Conservation (phyloP, 1,139 yeast genomes). For the Sugiyamaella paludigena region DNA sequence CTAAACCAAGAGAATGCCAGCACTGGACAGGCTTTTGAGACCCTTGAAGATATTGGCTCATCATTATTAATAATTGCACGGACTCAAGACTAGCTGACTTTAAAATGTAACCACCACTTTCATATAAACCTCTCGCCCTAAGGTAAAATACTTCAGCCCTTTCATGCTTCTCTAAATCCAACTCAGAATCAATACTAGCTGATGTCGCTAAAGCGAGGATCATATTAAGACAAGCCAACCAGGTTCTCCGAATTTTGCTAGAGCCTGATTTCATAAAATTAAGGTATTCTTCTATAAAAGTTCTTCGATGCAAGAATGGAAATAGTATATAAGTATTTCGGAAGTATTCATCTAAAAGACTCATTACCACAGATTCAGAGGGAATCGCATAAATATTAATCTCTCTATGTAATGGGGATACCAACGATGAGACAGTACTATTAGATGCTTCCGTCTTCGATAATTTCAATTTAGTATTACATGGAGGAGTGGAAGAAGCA, state of each 20-base stretch:
- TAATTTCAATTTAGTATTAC: background rate
- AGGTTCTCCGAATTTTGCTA: conserved; percentile 1
- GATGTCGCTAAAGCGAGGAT: conserved; percentile 6
- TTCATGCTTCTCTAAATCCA: background rate
- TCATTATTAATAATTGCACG: conserved; percentile 5
- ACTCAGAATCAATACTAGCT: background rate
- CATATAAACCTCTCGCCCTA: conserved; percentile 1
- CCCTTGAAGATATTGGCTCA: conserved; percentile 8
- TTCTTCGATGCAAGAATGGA: conserved; percentile 6
- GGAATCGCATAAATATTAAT: background rate
- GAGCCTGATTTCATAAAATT: background rate
- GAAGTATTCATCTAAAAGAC: conserved; percentile 3
- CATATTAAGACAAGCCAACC: conserved; percentile 12
- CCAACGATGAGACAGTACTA: background rate
- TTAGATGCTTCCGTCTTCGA: background rate
- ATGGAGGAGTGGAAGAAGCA: too few species aligned
- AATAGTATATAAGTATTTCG: conserved; percentile 3
- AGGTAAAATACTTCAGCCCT: conserved; percentile 3
- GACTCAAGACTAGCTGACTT: conserved; percentile 1
- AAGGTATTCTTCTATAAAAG: conserved; percentile 1
- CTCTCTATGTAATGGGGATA: background rate
- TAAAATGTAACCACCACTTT: background rate
- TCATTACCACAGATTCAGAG: background rate
- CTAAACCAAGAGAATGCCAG: conserved; percentile 10
- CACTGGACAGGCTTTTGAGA: conserved; percentile 5